These are phyloP conservation scores for Codiaeum variegatum DNA, from an alignment of 441 rosid genomes.

Conservation along the genomic window DNA sequence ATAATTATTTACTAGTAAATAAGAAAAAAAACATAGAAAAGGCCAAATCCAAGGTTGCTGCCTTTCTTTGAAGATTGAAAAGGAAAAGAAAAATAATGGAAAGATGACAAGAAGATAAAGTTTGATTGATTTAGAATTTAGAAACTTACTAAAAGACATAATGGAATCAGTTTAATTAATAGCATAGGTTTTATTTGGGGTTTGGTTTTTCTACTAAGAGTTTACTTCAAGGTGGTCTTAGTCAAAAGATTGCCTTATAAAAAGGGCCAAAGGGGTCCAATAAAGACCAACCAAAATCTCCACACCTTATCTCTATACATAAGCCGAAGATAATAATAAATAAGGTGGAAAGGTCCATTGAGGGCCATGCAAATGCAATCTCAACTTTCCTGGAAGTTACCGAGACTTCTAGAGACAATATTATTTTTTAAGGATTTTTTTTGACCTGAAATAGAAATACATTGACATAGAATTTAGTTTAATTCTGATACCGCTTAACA, in stretches of 20 bases:
- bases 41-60: background rate
- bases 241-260: background rate
- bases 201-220: background rate
- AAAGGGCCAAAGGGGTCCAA: background rate
- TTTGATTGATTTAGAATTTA: background rate
- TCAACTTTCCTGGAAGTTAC: background rate
- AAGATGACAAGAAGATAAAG: background rate
- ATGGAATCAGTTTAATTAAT: background rate
- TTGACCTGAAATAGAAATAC: too few species aligned
- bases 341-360: background rate
- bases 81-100: background rate
- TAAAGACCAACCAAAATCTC: background rate
- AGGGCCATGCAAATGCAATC: background rate
- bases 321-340: background rate
- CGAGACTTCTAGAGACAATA: background rate
- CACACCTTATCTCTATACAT: background rate
- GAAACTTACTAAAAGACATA: background rate
- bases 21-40: too few species aligned
- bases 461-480: too few species aligned
- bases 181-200: background rate
- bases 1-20: background rate
- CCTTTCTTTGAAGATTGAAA: slow-evolving; percentile 9
- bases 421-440: too few species aligned
- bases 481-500: too few species aligned
- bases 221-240: background rate